Base-by-base conservation (phyloP, 1,284 basidiomycete species). In the Schizopora paradoxa region DNA sequence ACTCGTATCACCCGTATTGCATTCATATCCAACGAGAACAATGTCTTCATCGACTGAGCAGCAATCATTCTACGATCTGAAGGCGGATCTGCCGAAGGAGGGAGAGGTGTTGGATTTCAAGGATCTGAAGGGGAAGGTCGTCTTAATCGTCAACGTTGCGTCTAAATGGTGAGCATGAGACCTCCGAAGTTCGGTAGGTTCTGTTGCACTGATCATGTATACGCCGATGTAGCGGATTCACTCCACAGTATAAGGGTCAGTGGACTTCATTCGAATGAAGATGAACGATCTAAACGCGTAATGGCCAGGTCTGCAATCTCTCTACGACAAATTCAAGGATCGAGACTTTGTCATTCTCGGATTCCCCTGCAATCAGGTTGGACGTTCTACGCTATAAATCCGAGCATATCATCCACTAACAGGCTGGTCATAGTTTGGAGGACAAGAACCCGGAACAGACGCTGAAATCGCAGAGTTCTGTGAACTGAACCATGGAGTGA, bases 311-410 rank as follows among this genome's bases (percentile, higher is more conserved):
- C 76, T 96, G 16, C 88, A 96, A 66, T 70, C 69, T 5, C 67
- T 96, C 27, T 80, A 93, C 64, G 80, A 92, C 55, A 90, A 91
- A 64, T 84, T 92, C 70, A 82, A 85, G 56, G 81, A 84, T 47
- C 71, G 77, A 49, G 86, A 73, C 13, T 74, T 95, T 44, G 71
- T 82, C 49, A 78, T 94, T 56, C 72, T 95, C 47, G 91, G 92
- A 2, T 94, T 94, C 73, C 91, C 91, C 25, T 93, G 83, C 70
- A 94, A 95, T 63, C 91, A 93, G 70, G 89, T 89, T 49, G 51
- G 71, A 35, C 13, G 18, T 8, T n/a, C n/a, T n/a, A n/a, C n/a
- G n/a, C n/a, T 22, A 14, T 40, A 28, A 16, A 28, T 6, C 27
- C 28, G 4, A 19, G 23, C 25, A 34, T 13, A n/a, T 32, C 39